These are phyloP conservation scores for Hygrophorus russula DNA, from an alignment of 768 basidiomycete genomes.

Conservation along the genomic window DNA sequence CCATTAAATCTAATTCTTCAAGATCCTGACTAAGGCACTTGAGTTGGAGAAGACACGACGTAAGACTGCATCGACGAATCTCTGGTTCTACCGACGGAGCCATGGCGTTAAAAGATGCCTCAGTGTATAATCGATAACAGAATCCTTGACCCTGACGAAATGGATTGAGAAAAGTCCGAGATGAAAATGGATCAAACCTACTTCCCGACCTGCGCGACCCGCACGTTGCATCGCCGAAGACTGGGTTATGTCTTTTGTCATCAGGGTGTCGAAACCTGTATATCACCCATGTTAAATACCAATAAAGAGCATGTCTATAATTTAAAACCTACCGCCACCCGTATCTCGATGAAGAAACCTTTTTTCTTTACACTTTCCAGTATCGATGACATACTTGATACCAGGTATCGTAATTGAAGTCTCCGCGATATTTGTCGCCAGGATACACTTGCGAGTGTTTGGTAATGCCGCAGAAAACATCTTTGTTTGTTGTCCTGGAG, in stretches of 20 bases:
- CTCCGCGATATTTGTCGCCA: slow-evolving; percentile 97
- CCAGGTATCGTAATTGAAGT: slow-evolving; percentile 97
- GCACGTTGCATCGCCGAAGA: slow-evolving; percentile 90
- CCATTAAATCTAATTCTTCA: slow-evolving; percentile 80
- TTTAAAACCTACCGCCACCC: slow-evolving; percentile 46
- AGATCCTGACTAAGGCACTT: slow-evolving; percentile 77
- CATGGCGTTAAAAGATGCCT: slow-evolving; percentile 63
- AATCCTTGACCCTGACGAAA: slow-evolving; percentile 54
- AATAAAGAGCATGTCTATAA: not conserved
- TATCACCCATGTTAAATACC: not conserved
- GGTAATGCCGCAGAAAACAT: slow-evolving; percentile 62
- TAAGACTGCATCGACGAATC: slow-evolving; percentile 79
- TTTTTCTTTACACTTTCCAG: slow-evolving; percentile 94
- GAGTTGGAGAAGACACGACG: slow-evolving; percentile 75
- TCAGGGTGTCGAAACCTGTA: slow-evolving; percentile 77
- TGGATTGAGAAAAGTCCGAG: not conserved
- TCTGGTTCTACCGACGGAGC: slow-evolving; percentile 68
- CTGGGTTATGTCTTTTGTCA: slow-evolving; percentile 75
- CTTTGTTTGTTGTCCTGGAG: slow-evolving; percentile 62
- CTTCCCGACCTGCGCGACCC: slow-evolving; percentile 94
- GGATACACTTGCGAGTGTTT: slow-evolving; percentile 77
- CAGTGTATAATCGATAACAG: slow-evolving; percentile 91
- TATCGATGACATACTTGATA: slow-evolving; percentile 91
- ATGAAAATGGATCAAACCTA: slow-evolving; percentile 16
- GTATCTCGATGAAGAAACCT: slow-evolving; percentile 59